Percentiles rank a stretch among this genome's conserved stretches.
Conservation (phyloP, 2,329 filamentous ascomycete genomes). For the Beauveria sp. region DNA sequence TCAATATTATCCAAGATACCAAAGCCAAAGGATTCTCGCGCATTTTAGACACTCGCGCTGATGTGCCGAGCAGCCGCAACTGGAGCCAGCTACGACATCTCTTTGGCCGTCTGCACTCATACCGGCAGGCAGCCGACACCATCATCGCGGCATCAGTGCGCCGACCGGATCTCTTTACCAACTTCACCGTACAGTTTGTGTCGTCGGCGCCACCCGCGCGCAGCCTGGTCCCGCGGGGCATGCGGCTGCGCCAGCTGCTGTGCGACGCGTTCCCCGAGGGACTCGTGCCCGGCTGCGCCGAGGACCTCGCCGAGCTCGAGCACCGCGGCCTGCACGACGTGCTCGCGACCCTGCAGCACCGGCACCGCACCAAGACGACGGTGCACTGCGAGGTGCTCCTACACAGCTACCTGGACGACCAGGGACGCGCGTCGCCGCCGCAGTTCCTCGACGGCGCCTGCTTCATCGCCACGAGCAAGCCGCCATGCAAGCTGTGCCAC, state of each 20-base stretch:
- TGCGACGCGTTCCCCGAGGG: background rate
- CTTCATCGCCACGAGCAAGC: conserved; percentile 30
- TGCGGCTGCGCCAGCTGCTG: background rate
- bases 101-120: conserved; percentile 19
- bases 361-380: conserved; percentile 15
- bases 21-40: background rate
- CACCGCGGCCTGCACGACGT: conserved; percentile 5
- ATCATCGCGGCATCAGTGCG: conserved; percentile 8
- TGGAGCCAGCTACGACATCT: conserved; percentile 17
- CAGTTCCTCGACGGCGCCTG: conserved; percentile 21
- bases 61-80: conserved; percentile 10
- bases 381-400: conserved; percentile 26
- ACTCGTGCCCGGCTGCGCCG: too few relatives aligned
- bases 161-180: conserved; percentile 18
- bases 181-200: background rate
- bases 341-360: conserved; percentile 7
- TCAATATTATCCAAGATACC: background rate
- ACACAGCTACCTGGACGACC: conserved; percentile 15
- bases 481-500: conserved; percentile 25
- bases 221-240: background rate
- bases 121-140: conserved; percentile 15
- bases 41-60: background rate
- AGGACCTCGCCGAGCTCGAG: background rate
- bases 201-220: background rate
- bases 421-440: background rate